Percentiles rank a stretch among this genome's conserved stretches.
phyloP scores from a whole-genome alignment of 1,139 yeast species.

The Lodderomyces jiufengensis region DNA sequence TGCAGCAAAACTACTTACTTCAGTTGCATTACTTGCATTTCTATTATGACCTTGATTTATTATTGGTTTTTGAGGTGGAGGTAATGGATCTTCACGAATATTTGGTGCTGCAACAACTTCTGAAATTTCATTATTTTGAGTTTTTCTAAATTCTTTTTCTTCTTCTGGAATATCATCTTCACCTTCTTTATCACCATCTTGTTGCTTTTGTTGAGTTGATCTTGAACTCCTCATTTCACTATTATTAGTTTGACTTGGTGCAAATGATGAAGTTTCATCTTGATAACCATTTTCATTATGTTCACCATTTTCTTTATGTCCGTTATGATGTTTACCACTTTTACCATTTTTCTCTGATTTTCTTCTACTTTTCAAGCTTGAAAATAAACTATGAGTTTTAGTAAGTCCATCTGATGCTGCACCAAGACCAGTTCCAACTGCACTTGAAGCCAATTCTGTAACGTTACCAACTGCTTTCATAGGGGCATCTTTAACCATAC shows the following conservation, averaged over 20 bases:
- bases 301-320: slow-evolving; percentile 3
- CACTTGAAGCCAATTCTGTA: slow-evolving; percentile 47
- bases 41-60: slow-evolving; percentile 23
- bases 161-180: slow-evolving; percentile 12
- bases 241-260: slow-evolving; percentile 9
- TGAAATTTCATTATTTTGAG: slow-evolving; percentile 10
- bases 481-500: slow-evolving; percentile 44
- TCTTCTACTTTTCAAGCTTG: slow-evolving; percentile 28
- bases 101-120: slow-evolving; percentile 30
- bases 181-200: slow-evolving; percentile 5
- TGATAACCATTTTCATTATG: slow-evolving; percentile 1
- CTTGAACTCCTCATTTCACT: slow-evolving; percentile 3
- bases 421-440: slow-evolving; percentile 38
- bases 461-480: slow-evolving; percentile 44
- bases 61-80: slow-evolving; percentile 34
- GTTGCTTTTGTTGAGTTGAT: slow-evolving; percentile 3
- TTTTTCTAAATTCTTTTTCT: slow-evolving; percentile 13
- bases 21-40: slow-evolving; percentile 24
- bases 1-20: slow-evolving; percentile 35
- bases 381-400: slow-evolving; percentile 42
- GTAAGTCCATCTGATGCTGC: slow-evolving; percentile 42
- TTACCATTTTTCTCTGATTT: slow-evolving; percentile 16
- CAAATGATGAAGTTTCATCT: slow-evolving; percentile 11
- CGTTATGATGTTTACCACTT: slow-evolving; percentile 7
- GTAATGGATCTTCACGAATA: slow-evolving; percentile 32